Percentiles rank a stretch among this genome's conserved stretches.
These are phyloP conservation scores for Cryptococcus maquisensis DNA, from an alignment of 1,284 basidiomycete species.

Conservation along the genomic window DNA sequence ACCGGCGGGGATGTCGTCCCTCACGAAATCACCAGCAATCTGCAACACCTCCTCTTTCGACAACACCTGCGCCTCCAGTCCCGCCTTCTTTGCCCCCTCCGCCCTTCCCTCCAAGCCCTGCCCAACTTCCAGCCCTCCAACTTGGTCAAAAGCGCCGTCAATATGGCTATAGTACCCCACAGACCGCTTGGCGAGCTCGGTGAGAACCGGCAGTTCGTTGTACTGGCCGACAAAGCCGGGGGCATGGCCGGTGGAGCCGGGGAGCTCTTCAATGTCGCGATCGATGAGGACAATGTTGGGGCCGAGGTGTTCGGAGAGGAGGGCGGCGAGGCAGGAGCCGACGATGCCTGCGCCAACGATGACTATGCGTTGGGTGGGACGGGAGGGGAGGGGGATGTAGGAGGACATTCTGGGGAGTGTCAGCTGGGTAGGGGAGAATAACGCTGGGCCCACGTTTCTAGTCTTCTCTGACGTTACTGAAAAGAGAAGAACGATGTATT, in stretches of 20 bases:
- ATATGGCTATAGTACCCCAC: conserved; percentile 14
- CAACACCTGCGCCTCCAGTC: conserved; percentile 10
- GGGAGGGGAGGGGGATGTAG: conserved; percentile 1
- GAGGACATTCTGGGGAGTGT: neutral
- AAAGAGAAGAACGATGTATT: no score
- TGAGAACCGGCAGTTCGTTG: conserved; percentile 18
- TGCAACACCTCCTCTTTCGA: conserved; percentile 2
- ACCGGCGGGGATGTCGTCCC: conserved; percentile 1
- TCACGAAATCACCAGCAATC: conserved; percentile 16
- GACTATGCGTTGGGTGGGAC: conserved; percentile 4
- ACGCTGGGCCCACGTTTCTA: no score
- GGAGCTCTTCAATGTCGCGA: conserved; percentile 18
- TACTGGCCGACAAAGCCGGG: conserved; percentile 30
- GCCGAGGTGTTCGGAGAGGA: conserved; percentile 45
- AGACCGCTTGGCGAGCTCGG: conserved; percentile 21
- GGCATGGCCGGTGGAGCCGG: conserved; percentile 29
- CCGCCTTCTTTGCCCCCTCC: conserved; percentile 6
- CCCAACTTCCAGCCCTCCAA: conserved; percentile 23
- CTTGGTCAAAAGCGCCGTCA: conserved; percentile 14
- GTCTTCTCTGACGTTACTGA: no score
- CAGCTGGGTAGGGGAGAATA: neutral
- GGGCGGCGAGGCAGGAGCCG: conserved; percentile 46
- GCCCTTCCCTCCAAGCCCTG: neutral
- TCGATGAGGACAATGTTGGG: conserved; percentile 52
- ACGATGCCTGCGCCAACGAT: conserved; percentile 27